Base-by-base conservation (phyloP, 306 rosid genomes). In the Notholithocarpus densiflorus region DNA sequence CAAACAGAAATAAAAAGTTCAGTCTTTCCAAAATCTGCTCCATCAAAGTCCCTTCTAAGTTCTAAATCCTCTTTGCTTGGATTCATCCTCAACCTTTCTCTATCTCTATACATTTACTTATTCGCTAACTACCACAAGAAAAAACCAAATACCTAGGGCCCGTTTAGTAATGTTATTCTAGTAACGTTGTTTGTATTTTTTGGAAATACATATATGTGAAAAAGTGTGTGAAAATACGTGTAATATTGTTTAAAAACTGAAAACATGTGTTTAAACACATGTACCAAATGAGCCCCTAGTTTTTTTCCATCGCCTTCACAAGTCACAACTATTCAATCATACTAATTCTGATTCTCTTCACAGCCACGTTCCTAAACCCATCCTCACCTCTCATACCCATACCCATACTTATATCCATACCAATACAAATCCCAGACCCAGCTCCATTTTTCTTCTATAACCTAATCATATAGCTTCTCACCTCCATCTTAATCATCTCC, bases 401-500 rank as follows among this genome's bases (percentile, higher is more conserved):
- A 8, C 52, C 52, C 14, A 43, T 43, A 9, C 14, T 11, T 11
- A 2, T 43, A 9, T 10, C 48, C 51, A 10, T 43, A 32, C 37
- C 37, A 2, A 37, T 37, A 37, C 2, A 37, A 37, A 37, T 37
- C 43, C 43, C 9, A 37, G 0, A 37, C 8, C 10, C 15, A 56
- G 13, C 62, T 37, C 90, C 90, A 79, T 77, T 87, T 77, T 84
- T 86, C 81, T 88, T 80, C 87, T 82, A 90, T 85, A 90, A 31
- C 26, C 92, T 92, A 43, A 81, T 85, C 94, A 93, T 91, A 68
- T 95, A 93, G 75, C 74, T 93, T 80, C 92, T 89, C 93, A 95
- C 99, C 82, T 95, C 98, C 32, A 71, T 84, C 81, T 79, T 88
- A 78, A 95, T 93, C 99, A 95, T 95, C n/a, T 92, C 97, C 73